Base-by-base conservation (phyloP, 345 rosid genomes). In the Populus alba region DNA sequence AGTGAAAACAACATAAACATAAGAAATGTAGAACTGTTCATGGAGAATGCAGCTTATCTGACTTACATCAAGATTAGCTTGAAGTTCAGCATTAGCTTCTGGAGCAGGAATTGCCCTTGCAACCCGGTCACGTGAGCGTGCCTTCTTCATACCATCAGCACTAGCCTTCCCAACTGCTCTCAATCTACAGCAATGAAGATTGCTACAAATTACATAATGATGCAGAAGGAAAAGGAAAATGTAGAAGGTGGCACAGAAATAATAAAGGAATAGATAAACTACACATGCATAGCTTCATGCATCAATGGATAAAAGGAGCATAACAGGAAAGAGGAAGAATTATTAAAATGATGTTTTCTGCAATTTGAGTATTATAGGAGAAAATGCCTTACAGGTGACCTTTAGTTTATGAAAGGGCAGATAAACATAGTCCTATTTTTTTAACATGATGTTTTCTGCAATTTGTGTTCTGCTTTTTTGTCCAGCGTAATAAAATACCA, bases 11-110 rank as follows among this genome's bases (percentile, higher is more conserved):
- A 57, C 33, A 61, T 15, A 22, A 72, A 33, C 0, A 65, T 10
- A 29, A 37, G 73, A 7, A 53, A 80, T 55, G 27, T 15, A 37
- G 73, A 7, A 38, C 77, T 62, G 27, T 18, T 31, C 55, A 74
- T 23, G 70, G 77, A 47, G 65, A 61, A 81, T 49, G 38, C 66
- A 77, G 83, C 71, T 80, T 73, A 81, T 83, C 79, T 71, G 72
- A 69, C 81, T 1, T 78, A 81, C 84, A 74, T 81, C 84, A 29
- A 81, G 78, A 77, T 81, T 81, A 33, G 84, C 81, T 74, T 77
- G 85, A 70, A 81, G 86, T 79, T 75, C 79, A 47, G 84, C 84
- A 49, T 81, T 81, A 41, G 84, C 84, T 51, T 81, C 81, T 27
- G 81, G 76, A 8, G 78, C 84, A 35, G 81, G 84, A 61, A 68